Evolutionary conservation across 129 eudicot genomes (phyloP).

Genomic region (Dittrichia graveolens): DNA sequence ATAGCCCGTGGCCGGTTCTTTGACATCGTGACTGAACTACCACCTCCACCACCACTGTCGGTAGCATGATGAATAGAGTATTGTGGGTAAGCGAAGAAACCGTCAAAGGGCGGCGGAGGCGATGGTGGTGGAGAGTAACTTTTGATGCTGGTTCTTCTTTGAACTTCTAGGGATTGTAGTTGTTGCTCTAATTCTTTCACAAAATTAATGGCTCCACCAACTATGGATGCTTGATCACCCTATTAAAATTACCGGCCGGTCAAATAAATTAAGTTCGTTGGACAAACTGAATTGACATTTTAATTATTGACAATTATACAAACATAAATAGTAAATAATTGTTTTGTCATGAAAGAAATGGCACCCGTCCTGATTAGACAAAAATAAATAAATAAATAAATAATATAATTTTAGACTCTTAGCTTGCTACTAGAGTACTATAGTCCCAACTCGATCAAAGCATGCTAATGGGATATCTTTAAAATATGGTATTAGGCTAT

Average conservation of each 20-base stretch:
- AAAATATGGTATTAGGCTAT: too few relatives aligned
- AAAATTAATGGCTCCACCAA: conserved; percentile 70
- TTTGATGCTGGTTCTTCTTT: conserved; percentile 32
- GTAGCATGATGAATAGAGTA: conserved; percentile 28
- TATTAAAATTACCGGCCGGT: conserved; percentile 23
- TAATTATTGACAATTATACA: too few relatives aligned
- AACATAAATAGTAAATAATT: too few relatives aligned
- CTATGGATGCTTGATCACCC: conserved; percentile 79
- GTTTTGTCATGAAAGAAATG: too few relatives aligned
- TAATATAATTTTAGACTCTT: too few relatives aligned
- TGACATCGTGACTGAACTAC: background rate
- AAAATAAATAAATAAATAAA: too few relatives aligned
- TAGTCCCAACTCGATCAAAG: too few relatives aligned
- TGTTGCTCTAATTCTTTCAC: conserved; percentile 66
- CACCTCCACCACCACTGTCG: conserved; percentile 3
- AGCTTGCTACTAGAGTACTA: too few relatives aligned
- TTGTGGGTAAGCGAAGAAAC: conserved; percentile 63
- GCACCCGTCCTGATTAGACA: too few relatives aligned
- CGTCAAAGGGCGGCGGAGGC: conserved; percentile 40
- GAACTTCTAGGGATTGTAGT: conserved; percentile 54
- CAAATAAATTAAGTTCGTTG: background rate
- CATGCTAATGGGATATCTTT: too few relatives aligned
- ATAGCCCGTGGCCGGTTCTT: conserved; percentile 33
- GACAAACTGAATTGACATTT: too few relatives aligned
- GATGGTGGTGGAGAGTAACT: conserved; percentile 14